Evolutionary conservation across 1,284 basidiomycete genomes (phyloP).

Genomic region (Melampsora abietis-canadensis): DNA sequence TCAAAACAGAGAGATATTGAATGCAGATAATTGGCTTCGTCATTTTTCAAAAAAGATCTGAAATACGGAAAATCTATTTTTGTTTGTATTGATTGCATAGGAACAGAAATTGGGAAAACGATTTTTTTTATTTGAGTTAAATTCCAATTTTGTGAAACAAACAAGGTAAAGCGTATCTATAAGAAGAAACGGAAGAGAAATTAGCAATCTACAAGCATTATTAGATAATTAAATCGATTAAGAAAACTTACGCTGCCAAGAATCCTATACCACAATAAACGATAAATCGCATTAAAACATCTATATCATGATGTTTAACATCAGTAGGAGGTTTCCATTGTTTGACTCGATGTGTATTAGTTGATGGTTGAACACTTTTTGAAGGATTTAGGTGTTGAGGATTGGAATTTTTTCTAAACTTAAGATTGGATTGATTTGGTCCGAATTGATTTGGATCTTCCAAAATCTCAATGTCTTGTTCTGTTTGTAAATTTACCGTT

Average conservation of each 20-base stretch:
- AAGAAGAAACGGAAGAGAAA: too few relatives aligned
- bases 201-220: too few relatives aligned
- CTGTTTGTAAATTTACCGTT: not conserved
- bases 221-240: too few relatives aligned
- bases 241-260: slow-evolving; percentile 20
- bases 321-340: not conserved
- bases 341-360: not conserved
- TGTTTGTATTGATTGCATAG: too few relatives aligned
- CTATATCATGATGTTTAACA: slow-evolving; percentile 29
- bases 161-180: too few relatives aligned
- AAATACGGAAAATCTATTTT: too few relatives aligned
- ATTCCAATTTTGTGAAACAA: too few relatives aligned
- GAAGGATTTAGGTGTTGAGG: not conserved
- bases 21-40: too few relatives aligned
- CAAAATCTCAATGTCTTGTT: not conserved
- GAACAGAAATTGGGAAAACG: too few relatives aligned
- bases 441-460: not conserved
- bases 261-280: slow-evolving; percentile 38
- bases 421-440: not conserved
- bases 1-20: too few relatives aligned
- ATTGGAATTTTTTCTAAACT: not conserved
- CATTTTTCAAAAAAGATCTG: too few relatives aligned
- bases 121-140: too few relatives aligned
- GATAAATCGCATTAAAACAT: slow-evolving; percentile 37
- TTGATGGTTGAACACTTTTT: not conserved